These are phyloP conservation scores for Xerocomus spinulosus DNA, from an alignment of 768 basidiomycete species.

Conservation along the genomic window DNA sequence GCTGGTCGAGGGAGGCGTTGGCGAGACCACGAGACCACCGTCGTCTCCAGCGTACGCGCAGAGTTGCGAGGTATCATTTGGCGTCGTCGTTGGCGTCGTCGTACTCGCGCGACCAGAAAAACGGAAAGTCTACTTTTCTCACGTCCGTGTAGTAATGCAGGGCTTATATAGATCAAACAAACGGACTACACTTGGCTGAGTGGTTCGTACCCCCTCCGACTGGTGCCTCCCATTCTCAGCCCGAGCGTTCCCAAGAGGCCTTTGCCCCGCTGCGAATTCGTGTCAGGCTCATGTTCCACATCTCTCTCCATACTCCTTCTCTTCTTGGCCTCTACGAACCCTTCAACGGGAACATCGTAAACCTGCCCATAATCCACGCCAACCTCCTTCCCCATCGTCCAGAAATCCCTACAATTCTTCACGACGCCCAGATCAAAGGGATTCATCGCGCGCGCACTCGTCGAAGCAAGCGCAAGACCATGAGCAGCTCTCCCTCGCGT, in stretches of 20 bases:
- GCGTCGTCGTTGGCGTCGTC: conserved; percentile 9
- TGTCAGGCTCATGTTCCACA: conserved; percentile 45
- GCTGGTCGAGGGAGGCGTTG: conserved; percentile 66
- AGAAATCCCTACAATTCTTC: conserved; percentile 90
- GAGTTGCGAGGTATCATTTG: conserved; percentile 30
- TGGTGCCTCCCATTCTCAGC: conserved; percentile 35
- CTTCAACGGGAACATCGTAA: conserved; percentile 87
- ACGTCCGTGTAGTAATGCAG: neutral
- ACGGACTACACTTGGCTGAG: conserved; percentile 24
- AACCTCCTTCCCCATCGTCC: conserved; percentile 78
- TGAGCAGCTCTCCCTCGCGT: conserved; percentile 86
- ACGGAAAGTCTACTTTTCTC: neutral
- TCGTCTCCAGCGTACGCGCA: conserved; percentile 30
- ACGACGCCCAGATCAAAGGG: conserved; percentile 85
- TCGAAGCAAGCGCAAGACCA: conserved; percentile 67
- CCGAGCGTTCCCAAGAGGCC: conserved; percentile 33
- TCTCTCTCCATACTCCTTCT: conserved; percentile 48
- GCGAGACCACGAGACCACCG: conserved; percentile 56
- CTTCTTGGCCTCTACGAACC: conserved; percentile 71
- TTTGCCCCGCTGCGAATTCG: conserved; percentile 37
- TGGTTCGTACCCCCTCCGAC: conserved; percentile 34
- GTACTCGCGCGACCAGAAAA: conserved; percentile 14
- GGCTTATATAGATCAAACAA: too few species aligned
- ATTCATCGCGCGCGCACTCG: conserved; percentile 62
- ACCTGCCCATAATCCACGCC: conserved; percentile 87